Evolutionary conservation across 805 yeast genomes (phyloP), one percentile per base, ranked within the genome.

Genomic region (Candida coleopterorum): DNA sequence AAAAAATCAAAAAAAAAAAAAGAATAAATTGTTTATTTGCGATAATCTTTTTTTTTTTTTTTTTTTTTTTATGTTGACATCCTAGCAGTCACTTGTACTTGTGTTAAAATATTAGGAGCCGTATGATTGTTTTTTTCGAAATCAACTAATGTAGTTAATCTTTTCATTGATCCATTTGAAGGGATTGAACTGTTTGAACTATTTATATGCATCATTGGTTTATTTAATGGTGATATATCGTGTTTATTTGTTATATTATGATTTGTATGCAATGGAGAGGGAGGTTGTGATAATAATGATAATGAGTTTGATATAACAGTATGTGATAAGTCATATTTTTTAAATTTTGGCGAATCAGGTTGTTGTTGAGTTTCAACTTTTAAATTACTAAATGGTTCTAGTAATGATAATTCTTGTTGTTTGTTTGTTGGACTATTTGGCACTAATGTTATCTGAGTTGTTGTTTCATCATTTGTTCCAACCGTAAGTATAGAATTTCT

Each of bases 51-150:
- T 6, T 9, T 6, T 20, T 16, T 21, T 18, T 32, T 9, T 25
- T 6, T 4, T 32, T 22, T 22, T 25, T 11, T 25, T 18, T 33
- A 10, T 18, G 21, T n/a, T 22, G 21, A 29, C 64, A 60, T 60
- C 33, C 64, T 38, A 14, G 65, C 64, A n/a, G 67, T 61, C 8
- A 66, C 72, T 38, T 64, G 72, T 9, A 67, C 60, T 7, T 63
- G 67, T 0, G 72, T 62, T 9, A 67, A 55, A 5, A 65, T 60
- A 37, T 53, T 63, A 2, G 70, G 69, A 3, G 70, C 62, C 9
- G 56, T 49, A 25, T 46, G 52, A 15, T 48, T 45, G n/a, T 55
- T 31, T 9, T 55, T 35, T 20, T 58, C 64, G 18, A 59, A 38
- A 24, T 61, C 66, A 12, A 60, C 39, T 35, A 62, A 41, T 1